Percentiles rank a stretch among this genome's conserved stretches.
Conservation (phyloP, 768 basidiomycete genomes). For the Exidia glandulosa region DNA sequence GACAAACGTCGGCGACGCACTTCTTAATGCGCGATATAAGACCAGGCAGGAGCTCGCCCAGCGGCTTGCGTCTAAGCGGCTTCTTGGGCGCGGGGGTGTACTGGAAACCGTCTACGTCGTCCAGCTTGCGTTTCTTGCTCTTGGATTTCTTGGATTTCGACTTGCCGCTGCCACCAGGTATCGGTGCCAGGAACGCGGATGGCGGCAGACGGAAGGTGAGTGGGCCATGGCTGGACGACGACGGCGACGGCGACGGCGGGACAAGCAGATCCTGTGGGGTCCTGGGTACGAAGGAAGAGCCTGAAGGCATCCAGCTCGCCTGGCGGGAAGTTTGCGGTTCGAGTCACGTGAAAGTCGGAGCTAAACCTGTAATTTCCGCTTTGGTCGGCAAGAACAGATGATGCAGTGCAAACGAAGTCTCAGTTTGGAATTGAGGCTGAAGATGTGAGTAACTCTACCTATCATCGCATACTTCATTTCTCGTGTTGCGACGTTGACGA, state of each 20-base stretch:
- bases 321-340: too few species aligned
- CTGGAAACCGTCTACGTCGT: not conserved
- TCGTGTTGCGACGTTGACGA: too few species aligned
- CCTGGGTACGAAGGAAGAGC: not conserved
- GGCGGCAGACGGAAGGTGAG: not conserved
- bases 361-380: too few species aligned
- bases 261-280: not conserved
- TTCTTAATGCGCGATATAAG: slow-evolving; percentile 70
- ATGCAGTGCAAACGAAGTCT: too few species aligned
- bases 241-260: not conserved
- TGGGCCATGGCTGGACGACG: not conserved
- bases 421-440: too few species aligned
- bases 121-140: not conserved
- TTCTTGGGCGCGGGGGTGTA: slow-evolving; percentile 21
- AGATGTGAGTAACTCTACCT: too few species aligned
- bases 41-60: slow-evolving; percentile 62
- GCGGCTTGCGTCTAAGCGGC: slow-evolving; percentile 64
- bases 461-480: too few species aligned
- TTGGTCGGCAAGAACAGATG: too few species aligned
- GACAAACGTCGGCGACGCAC: slow-evolving; percentile 25
- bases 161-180: not conserved
- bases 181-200: not conserved
- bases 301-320: too few species aligned
- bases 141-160: not conserved
- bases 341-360: too few species aligned